Evolutionary conservation across 2,329 filamentous ascomycete species (phyloP), one percentile per base, ranked within the genome.

Genomic region (Alternaria viburni): DNA sequence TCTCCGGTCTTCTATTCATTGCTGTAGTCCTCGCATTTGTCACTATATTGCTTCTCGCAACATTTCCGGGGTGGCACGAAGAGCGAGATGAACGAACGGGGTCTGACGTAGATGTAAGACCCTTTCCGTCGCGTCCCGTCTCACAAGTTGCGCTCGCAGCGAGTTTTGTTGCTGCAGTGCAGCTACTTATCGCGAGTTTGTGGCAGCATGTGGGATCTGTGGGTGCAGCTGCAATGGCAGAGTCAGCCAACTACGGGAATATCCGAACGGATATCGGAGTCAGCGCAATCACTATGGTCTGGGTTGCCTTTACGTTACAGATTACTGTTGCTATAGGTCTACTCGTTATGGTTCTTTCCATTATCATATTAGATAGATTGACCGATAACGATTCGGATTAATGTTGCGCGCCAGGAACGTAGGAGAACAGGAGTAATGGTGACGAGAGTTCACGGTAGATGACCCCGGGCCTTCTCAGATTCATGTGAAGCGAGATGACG

Each of bases 201-300:
- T 36, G 32, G 32, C 32, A 36, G 4, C 32, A 97, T 76, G 97
- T 94, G 12, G 94, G 94, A 0, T 96, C 93, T 0, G 94, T 97
- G 0, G 94, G 93, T 28, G 95, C 94, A 12, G 93, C 92, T 60
- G 90, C 96, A 68, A 93, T 97, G 69, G 92, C 93, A 1, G 91
- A 96, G 83, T 92, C 95, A 73, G 88, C 96, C 70, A 93, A 90
- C 46, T 96, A 97, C 77, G 93, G 93, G 45, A 91, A 89, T 69
- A 91, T 97, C 57, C 87, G 85, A 77, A 91, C 89, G 60, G 92
- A 92, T 25, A 92, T 97, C 7, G 93, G 93, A n/a, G 92, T 91
- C 28, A 91, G 89, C 36, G 93, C 95, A 36, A 36, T 36, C 7
- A 8, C 32, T n/a, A 36, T 36, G 32, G 32, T 36, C 32, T 36